phyloP scores from a whole-genome alignment of 345 rosid genomes.

The Rhodamnia rubescens region DNA sequence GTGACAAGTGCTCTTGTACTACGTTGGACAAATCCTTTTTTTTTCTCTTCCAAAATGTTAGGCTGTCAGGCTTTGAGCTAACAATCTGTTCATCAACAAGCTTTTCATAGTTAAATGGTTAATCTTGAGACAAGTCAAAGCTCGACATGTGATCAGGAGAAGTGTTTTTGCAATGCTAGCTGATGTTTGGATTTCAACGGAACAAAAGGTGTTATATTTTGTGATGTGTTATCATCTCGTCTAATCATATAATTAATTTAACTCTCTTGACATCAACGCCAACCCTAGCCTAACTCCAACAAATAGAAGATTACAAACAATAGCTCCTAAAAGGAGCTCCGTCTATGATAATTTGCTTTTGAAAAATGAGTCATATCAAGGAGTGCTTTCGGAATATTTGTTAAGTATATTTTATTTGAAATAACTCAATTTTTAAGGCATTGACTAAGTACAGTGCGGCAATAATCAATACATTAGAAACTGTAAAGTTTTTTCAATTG shows the following conservation, averaged over 20 bases:
- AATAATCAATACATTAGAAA: background rate
- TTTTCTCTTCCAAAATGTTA: background rate
- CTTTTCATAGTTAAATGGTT: background rate
- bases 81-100: background rate
- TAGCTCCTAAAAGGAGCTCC: background rate
- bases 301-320: background rate
- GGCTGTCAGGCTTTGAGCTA: background rate
- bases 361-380: background rate
- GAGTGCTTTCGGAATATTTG: background rate
- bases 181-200: background rate
- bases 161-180: background rate
- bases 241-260: background rate
- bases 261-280: background rate
- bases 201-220: background rate
- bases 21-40: background rate
- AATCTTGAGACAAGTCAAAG: background rate
- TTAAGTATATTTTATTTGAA: background rate
- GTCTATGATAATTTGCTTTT: background rate
- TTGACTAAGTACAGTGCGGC: background rate
- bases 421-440: background rate
- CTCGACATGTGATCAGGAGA: background rate
- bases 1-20: background rate
- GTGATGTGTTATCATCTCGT: background rate
- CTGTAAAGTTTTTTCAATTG: background rate
- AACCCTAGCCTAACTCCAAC: background rate